These are phyloP conservation scores for Botrytis byssoidea DNA, from an alignment of 2,329 filamentous ascomycete species.

Conservation along the genomic window DNA sequence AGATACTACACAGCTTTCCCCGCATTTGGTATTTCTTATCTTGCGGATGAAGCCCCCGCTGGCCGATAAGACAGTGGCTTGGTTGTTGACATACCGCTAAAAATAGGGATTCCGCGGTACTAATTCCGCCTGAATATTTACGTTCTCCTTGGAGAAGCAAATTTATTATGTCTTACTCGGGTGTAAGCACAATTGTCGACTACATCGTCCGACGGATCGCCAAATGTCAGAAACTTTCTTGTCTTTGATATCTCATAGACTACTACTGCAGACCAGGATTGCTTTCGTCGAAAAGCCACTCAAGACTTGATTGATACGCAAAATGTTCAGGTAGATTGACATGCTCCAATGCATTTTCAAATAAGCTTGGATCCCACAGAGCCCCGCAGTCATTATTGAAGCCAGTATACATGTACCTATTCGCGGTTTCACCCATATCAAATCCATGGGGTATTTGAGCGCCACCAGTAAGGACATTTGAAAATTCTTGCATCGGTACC, in stretches of 20 bases:
- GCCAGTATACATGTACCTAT: not conserved
- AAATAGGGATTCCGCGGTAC: not conserved
- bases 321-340: not conserved
- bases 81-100: not conserved
- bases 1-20: not conserved
- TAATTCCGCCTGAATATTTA: slow-evolving; percentile 1
- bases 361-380: slow-evolving; percentile 1
- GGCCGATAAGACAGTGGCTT: not conserved
- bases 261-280: not conserved
- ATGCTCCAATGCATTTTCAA: slow-evolving; percentile 10
- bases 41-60: not conserved
- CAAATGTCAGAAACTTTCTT: not conserved
- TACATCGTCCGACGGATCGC: not conserved
- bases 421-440: not conserved
- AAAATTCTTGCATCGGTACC: too few relatives aligned
- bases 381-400: not conserved
- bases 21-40: not conserved
- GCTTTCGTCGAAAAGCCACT: slow-evolving; percentile 7
- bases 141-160: not conserved
- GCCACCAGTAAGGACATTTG: not conserved
- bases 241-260: too few relatives aligned
- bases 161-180: not conserved
- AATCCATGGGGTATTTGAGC: not conserved
- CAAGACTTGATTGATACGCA: slow-evolving; percentile 8
- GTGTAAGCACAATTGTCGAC: not conserved